Evolutionary conservation across 2,329 filamentous ascomycete genomes (phyloP), one percentile per base, ranked within the genome.

Genomic region (Lachnellula hyalina): DNA sequence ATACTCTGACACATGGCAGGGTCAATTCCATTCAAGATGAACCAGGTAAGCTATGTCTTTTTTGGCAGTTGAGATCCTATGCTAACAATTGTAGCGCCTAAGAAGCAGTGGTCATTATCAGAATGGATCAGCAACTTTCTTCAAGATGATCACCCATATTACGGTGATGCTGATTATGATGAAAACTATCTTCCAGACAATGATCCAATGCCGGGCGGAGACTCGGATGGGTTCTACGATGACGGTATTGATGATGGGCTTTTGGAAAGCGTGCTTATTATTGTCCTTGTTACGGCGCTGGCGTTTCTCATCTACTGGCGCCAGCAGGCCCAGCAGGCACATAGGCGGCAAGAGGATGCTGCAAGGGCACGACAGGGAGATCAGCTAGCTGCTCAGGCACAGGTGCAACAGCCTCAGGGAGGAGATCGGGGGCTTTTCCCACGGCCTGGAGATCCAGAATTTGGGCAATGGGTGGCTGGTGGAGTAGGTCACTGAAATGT

Each of bases 1-100:
- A 97, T 65, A 91, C 87, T 0, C 76, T 97, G 59, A 96, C 90
- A 0, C 83, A 92, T 67, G 94, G 94, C n/a, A 83, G 86, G 19
- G 83, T 97, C 59, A 96, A 97, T 66, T 90, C 89, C 15, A 97
- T 97, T 49, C 86, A 89, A 65, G 90, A 96, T 61, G 93, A 96
- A 60, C 87, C 88, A 65, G 80, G 89, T 93, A 81, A 75, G 82
- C 71, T 50, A 40, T 11, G 21, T 5, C 7, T 44, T 21, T 44
- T 14, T 17, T 5, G 19, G 11, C 12, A 12, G 5, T 44, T 46
- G 47, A 40, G 4, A 52, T 17, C 2, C 11, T 3, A 9, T 48
- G 46, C 67, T 75, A 65, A 76, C 61, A 57, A 19, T 1, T 49
- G 34, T 63, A 91, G 88, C 82, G 55, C 76, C 79, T 1, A 85